phyloP scores from a whole-genome alignment of 495 filamentous ascomycete species.

The Aspergillus diversus region DNA sequence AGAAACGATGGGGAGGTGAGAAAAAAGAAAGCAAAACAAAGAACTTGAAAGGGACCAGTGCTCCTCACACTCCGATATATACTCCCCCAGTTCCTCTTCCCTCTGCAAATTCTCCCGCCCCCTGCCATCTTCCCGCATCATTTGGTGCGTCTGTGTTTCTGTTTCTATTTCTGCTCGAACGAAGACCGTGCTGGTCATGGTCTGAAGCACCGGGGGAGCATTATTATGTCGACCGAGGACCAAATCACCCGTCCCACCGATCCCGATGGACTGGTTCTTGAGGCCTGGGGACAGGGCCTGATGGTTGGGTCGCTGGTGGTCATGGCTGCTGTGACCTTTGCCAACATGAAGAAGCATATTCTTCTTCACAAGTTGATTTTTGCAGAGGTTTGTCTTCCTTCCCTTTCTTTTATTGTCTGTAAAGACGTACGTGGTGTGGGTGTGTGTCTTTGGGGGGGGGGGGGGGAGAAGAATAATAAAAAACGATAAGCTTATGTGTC shows the following conservation, averaged over 20 bases:
- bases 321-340: constrained; percentile 46
- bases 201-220: constrained; percentile 4
- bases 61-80: no score
- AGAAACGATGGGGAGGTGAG: no score
- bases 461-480: no score
- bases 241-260: constrained; percentile 35
- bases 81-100: no score
- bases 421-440: background rate
- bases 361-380: constrained; percentile 52
- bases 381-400: constrained; percentile 36
- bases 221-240: constrained; percentile 22
- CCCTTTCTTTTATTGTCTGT: background rate
- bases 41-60: no score
- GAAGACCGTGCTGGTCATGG: background rate
- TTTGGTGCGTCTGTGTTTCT: background rate
- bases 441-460: background rate
- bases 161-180: background rate
- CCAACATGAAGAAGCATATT: constrained; percentile 47
- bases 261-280: constrained; percentile 44
- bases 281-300: constrained; percentile 54
- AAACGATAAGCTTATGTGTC: background rate
- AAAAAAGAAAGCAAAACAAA: no score
- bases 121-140: background rate
- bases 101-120: background rate
- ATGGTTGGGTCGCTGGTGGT: constrained; percentile 53